These are phyloP conservation scores for Aegilops bicornis DNA, from an alignment of 176 grass and related monocot genomes.

Conservation along the genomic window DNA sequence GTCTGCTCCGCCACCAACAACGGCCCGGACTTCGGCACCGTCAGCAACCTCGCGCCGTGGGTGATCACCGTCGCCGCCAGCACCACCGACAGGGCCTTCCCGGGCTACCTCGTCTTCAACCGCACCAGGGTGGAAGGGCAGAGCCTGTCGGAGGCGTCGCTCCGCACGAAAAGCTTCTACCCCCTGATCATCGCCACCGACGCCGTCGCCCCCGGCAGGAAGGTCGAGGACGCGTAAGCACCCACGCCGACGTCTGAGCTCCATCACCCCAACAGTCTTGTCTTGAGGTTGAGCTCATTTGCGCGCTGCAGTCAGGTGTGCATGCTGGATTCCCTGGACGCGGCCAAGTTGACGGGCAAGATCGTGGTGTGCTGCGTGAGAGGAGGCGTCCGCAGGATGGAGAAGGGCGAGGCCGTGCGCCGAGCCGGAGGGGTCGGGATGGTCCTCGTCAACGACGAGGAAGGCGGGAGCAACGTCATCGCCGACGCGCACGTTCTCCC, in stretches of 20 bases:
- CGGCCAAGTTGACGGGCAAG: slow-evolving; percentile 48
- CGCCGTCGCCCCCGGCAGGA: slow-evolving; percentile 17
- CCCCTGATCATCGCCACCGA: slow-evolving; percentile 41
- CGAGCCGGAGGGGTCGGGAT: slow-evolving; percentile 47
- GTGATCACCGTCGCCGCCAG: slow-evolving; percentile 65
- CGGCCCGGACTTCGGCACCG: slow-evolving; percentile 41
- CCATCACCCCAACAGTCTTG: background rate
- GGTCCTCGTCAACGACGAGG: slow-evolving; percentile 51
- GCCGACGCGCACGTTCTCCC: slow-evolving; percentile 62
- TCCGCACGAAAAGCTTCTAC: slow-evolving; percentile 38
- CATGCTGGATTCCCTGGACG: slow-evolving; percentile 41
- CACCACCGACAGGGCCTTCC: slow-evolving; percentile 58
- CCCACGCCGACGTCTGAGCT: background rate
- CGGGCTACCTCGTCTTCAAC: slow-evolving; percentile 38
- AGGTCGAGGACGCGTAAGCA: slow-evolving; percentile 31
- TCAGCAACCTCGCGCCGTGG: slow-evolving; percentile 62
- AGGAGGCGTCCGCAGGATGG: slow-evolving; percentile 31
- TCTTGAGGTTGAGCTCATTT: background rate
- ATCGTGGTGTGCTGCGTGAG: slow-evolving; percentile 70
- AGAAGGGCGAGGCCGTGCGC: slow-evolving; percentile 51
- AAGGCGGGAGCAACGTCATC: slow-evolving; percentile 16
- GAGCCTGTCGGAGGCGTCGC: slow-evolving; percentile 57
- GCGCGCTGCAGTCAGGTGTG: slow-evolving; percentile 43
- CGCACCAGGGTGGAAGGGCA: slow-evolving; percentile 46
- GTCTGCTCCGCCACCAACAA: slow-evolving; percentile 70